These are phyloP conservation scores for Gliomastix tumulicola DNA, from an alignment of 2,329 filamentous ascomycete species.

Conservation along the genomic window DNA sequence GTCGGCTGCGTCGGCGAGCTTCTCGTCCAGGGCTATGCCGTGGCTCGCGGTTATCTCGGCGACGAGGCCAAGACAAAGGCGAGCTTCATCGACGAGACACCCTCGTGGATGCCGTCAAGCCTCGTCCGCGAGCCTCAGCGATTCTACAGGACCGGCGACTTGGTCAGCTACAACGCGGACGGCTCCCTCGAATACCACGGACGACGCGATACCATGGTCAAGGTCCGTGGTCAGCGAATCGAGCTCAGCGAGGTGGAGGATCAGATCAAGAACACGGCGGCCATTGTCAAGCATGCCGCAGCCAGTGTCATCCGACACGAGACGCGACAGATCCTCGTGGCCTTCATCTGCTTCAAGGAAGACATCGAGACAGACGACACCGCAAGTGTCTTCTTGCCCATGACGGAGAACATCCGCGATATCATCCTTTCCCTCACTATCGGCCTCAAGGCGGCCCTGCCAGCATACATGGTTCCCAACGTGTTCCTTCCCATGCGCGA, in stretches of 20 bases:
- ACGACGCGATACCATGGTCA: slow-evolving; percentile 10
- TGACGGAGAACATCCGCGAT: not conserved
- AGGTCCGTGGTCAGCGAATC: slow-evolving; percentile 11
- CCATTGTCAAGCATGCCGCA: slow-evolving; percentile 1
- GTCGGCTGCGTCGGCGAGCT: slow-evolving; percentile 1
- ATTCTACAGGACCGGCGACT: slow-evolving; percentile 10
- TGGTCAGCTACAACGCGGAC: slow-evolving; percentile 7
- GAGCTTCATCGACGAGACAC: slow-evolving; percentile 32
- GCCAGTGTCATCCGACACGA: not conserved
- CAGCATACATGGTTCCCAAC: slow-evolving; percentile 8
- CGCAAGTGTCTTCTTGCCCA: not conserved
- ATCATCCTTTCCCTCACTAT: not conserved
- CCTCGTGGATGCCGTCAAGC: slow-evolving; percentile 31
- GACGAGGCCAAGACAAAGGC: slow-evolving; percentile 40
- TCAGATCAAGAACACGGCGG: slow-evolving; percentile 1
- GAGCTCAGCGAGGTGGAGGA: slow-evolving; percentile 12
- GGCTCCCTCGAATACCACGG: slow-evolving; percentile 9
- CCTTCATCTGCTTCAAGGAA: not conserved
- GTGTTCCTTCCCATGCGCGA: slow-evolving; percentile 5
- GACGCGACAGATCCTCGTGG: not conserved
- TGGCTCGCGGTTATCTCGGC: slow-evolving; percentile 49
- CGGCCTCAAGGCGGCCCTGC: slow-evolving; percentile 1
- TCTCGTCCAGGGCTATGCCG: slow-evolving; percentile 30
- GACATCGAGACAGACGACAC: not conserved
- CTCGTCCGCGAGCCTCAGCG: slow-evolving; percentile 4